Conservation (phyloP, 108 stramenopile genomes). For the Aurantiochytrium sp. region DNA sequence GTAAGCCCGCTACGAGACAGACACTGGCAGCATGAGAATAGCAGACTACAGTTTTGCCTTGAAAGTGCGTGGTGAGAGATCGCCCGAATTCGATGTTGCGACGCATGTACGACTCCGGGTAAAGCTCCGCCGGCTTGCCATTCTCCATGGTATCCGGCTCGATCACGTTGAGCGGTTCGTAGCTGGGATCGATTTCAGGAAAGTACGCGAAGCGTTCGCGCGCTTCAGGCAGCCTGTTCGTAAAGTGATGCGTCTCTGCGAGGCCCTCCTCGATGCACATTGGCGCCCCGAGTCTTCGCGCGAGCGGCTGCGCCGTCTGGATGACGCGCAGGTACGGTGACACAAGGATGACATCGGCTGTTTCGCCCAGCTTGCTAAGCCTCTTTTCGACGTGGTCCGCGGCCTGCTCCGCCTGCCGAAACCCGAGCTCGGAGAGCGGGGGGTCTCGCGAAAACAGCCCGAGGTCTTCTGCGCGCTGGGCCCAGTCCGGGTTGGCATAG, state of each 20-base stretch:
- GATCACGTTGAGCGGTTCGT: not conserved
- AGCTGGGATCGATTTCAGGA: not conserved
- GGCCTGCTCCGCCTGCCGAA: not conserved
- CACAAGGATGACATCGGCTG: not conserved
- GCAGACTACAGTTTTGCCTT: not conserved
- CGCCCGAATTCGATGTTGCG: not conserved
- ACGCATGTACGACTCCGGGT: not conserved
- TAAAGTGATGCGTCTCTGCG: not conserved
- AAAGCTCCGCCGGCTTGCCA: not conserved
- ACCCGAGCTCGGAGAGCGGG: not conserved
- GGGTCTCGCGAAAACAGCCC: not conserved
- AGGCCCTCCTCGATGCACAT: not conserved
- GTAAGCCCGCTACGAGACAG: not conserved
- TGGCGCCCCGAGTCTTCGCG: not conserved
- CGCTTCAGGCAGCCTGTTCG: not conserved
- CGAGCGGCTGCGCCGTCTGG: not conserved
- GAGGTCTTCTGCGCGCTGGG: not conserved
- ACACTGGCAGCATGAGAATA: not conserved
- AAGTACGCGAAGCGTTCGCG: conserved; percentile 1
- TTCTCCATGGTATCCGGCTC: not conserved
- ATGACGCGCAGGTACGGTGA: not conserved
- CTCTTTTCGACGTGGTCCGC: not conserved
- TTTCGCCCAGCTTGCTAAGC: not conserved
- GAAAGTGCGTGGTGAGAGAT: not conserved
- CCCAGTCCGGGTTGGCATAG: conserved; percentile 1